These are phyloP conservation scores for Eragrostis nindensis DNA, from an alignment of 176 grass and related monocot species.

Conservation along the genomic window DNA sequence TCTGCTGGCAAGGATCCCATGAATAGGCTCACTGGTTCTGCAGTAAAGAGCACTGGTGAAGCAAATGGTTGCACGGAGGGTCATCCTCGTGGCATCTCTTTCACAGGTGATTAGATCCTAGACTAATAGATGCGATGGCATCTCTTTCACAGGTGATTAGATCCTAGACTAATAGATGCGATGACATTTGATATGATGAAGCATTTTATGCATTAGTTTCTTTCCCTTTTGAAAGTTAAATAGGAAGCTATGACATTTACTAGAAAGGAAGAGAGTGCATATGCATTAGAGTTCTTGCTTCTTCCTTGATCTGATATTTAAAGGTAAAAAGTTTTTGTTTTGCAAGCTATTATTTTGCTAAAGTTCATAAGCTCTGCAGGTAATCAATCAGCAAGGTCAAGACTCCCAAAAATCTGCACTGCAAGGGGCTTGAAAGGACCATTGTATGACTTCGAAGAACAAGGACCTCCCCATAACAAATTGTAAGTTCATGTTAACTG, in stretches of 20 bases:
- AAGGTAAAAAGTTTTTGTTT: neutral
- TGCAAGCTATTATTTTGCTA: slow-evolving; percentile 27
- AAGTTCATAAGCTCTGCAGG: slow-evolving; percentile 22
- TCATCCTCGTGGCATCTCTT: neutral
- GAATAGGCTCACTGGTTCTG: neutral
- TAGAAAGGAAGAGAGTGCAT: neutral
- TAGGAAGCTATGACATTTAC: neutral
- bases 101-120: neutral
- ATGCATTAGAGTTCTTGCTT: slow-evolving; percentile 21
- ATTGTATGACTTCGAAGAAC: slow-evolving; percentile 57
- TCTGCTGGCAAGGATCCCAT: neutral
- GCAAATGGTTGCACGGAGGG: slow-evolving; percentile 9
- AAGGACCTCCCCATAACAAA: slow-evolving; percentile 45
- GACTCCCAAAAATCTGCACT: slow-evolving; percentile 27
- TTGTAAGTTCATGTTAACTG: slow-evolving; percentile 51
- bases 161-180: neutral
- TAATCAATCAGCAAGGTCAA: slow-evolving; percentile 11
- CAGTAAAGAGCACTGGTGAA: slow-evolving; percentile 20
- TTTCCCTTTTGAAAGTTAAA: neutral
- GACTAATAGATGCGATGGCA: neutral
- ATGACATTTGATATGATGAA: neutral
- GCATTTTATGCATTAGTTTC: slow-evolving; percentile 19
- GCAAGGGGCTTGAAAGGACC: slow-evolving; percentile 32
- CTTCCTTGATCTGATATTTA: slow-evolving; percentile 13
- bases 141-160: neutral